These are phyloP conservation scores for Aspergillus nomiae DNA, from an alignment of 2,329 filamentous ascomycete species.

Conservation along the genomic window DNA sequence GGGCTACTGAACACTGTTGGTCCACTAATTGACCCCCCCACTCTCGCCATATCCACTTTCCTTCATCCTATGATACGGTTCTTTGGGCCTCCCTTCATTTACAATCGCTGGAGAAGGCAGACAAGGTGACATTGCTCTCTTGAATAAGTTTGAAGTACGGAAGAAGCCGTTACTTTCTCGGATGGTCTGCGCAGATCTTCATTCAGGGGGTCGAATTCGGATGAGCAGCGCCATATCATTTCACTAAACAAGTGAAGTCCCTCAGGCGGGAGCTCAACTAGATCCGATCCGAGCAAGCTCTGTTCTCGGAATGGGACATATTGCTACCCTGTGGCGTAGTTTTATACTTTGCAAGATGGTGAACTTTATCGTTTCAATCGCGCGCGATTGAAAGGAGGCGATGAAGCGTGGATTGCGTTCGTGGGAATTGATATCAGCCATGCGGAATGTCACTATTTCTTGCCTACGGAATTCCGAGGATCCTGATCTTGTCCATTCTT, in stretches of 20 bases:
- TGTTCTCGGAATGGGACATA: background rate
- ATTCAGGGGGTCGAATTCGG: background rate
- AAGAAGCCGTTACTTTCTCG: background rate
- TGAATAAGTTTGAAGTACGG: background rate
- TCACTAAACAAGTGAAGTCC: background rate
- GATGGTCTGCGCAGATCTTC: background rate
- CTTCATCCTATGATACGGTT: no score
- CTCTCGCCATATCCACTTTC: no score
- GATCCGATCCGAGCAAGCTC: background rate
- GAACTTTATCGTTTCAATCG: background rate
- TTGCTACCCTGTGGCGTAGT: background rate
- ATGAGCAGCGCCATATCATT: background rate
- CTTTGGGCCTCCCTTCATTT: no score
- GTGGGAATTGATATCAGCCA: background rate
- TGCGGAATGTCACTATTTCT: background rate
- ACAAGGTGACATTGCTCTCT: background rate
- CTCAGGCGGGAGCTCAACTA: background rate
- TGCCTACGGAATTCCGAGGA: background rate
- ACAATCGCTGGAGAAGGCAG: background rate
- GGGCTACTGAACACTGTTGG: background rate
- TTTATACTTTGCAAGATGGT: background rate
- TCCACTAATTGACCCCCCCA: background rate
- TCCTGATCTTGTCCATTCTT: background rate
- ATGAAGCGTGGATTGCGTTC: background rate
- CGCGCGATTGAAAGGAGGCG: background rate